Conservation (phyloP, 2,329 filamentous ascomycete species). For the Fusarium algeriense region DNA sequence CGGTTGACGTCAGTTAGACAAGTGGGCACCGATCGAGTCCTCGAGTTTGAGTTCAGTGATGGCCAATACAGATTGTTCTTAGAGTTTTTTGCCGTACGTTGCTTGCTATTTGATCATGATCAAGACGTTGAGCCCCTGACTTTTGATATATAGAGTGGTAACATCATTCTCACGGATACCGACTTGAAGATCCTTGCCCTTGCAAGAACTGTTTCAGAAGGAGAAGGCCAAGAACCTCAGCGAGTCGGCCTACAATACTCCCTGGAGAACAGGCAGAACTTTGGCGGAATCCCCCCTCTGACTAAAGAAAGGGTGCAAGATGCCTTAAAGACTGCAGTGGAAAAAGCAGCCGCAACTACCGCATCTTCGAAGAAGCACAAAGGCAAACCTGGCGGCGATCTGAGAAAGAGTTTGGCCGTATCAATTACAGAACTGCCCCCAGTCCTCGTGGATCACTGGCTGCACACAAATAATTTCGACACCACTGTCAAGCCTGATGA, state of each 20-base stretch:
- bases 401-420: constrained; percentile 84
- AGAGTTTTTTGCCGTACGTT: constrained; percentile 85
- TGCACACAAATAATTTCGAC: constrained; percentile 78
- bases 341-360: constrained; percentile 65
- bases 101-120: background rate
- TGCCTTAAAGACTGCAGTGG: constrained; percentile 75
- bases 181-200: constrained; percentile 86
- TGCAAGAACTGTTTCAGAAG: constrained; percentile 82
- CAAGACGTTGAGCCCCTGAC: constrained; percentile 14
- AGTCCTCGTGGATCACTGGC: constrained; percentile 86
- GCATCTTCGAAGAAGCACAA: constrained; percentile 72
- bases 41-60: constrained; percentile 93
- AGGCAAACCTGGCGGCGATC: constrained; percentile 78
- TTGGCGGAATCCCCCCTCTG: constrained; percentile 77
- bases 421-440: constrained; percentile 92
- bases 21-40: constrained; percentile 91
- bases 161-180: constrained; percentile 90
- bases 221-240: constrained; percentile 86
- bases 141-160: constrained; percentile 71
- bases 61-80: constrained; percentile 88
- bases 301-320: constrained; percentile 78
- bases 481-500: constrained; percentile 74
- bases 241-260: constrained; percentile 83
- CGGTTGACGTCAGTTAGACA: constrained; percentile 84
- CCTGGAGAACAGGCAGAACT: constrained; percentile 86